Percentiles rank a stretch among this genome's conserved stretches.
Conservation (phyloP, 2,329 filamentous ascomycete species). For the Laburnicola sp. region DNA sequence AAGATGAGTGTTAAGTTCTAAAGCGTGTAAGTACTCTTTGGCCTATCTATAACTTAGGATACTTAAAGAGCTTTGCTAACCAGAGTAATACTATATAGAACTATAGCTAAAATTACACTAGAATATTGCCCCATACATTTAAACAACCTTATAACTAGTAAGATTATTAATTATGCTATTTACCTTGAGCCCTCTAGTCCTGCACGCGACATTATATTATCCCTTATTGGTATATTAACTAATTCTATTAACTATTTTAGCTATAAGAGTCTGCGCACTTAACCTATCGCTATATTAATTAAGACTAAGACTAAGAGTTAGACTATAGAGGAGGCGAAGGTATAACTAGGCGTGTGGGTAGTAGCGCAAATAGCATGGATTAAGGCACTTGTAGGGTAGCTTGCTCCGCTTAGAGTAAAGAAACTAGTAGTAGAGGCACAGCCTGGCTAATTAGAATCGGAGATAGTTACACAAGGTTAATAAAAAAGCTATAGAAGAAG, state of each 20-base stretch:
- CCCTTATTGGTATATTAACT: constrained; percentile 13
- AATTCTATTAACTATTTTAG: constrained; percentile 20
- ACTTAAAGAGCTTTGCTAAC: constrained; percentile 15
- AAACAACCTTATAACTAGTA: constrained; percentile 16
- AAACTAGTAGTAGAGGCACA: constrained; percentile 7
- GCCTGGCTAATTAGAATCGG: constrained; percentile 11
- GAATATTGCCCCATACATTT: constrained; percentile 18
- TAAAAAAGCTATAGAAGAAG: constrained; percentile 12
- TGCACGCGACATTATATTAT: constrained; percentile 17
- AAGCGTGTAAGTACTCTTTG: constrained; percentile 15
- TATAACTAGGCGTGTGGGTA: constrained; percentile 21
- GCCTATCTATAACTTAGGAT: constrained; percentile 3
- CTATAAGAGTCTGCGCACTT: constrained; percentile 18
- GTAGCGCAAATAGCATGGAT: constrained; percentile 15
- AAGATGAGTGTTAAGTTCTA: constrained; percentile 13
- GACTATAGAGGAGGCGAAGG: constrained; percentile 22
- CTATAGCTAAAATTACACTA: constrained; percentile 17
- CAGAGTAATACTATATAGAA: constrained; percentile 14
- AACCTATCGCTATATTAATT: constrained; percentile 19
- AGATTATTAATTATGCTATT: constrained; percentile 24
- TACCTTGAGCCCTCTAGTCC: constrained; percentile 17
- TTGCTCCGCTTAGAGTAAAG: constrained; percentile 8
- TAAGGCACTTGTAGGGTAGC: constrained; percentile 5
- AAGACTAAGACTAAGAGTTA: constrained; percentile 22
- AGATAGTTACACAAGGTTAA: constrained; percentile 14